These are phyloP conservation scores for Nicotiana undulata DNA, from an alignment of 257 asterid genomes.

Conservation along the genomic window DNA sequence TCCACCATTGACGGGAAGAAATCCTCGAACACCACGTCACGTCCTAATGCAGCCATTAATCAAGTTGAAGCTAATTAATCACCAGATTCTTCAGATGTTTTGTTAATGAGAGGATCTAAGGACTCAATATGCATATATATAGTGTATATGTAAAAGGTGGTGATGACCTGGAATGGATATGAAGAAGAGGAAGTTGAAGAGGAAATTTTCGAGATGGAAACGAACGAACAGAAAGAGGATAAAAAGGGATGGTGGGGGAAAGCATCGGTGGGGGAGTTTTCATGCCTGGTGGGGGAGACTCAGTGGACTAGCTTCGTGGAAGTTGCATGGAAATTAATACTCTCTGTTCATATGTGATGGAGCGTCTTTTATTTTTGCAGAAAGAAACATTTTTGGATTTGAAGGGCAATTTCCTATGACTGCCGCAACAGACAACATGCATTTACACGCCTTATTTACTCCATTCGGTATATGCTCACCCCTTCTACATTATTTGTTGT, in stretches of 20 bases:
- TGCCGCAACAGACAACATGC: background rate
- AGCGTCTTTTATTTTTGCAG: background rate
- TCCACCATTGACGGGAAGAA: constrained; percentile 68
- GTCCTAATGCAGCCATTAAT: background rate
- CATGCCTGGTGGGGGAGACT: background rate
- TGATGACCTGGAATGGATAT: no score
- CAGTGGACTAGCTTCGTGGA: constrained; percentile 1
- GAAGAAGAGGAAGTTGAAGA: background rate
- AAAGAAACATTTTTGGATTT: background rate
- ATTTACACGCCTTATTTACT: background rate
- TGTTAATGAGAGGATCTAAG: background rate
- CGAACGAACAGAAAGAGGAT: background rate
- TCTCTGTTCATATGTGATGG: constrained; percentile 1
- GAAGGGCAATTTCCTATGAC: background rate
- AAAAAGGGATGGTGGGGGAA: background rate
- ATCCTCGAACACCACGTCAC: constrained; percentile 42
- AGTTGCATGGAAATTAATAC: background rate
- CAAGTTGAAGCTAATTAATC: background rate
- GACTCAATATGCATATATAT: background rate
- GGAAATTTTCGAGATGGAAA: background rate
- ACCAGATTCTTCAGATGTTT: background rate
- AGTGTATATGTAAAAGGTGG: no score
- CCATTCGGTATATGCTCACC: background rate
- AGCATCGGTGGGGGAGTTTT: background rate
- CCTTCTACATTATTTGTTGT: background rate